Percentiles rank a stretch among this genome's conserved stretches.
Evolutionary conservation across 2,329 filamentous ascomycete genomes (phyloP).

Genomic region (Alternaria arborescens): DNA sequence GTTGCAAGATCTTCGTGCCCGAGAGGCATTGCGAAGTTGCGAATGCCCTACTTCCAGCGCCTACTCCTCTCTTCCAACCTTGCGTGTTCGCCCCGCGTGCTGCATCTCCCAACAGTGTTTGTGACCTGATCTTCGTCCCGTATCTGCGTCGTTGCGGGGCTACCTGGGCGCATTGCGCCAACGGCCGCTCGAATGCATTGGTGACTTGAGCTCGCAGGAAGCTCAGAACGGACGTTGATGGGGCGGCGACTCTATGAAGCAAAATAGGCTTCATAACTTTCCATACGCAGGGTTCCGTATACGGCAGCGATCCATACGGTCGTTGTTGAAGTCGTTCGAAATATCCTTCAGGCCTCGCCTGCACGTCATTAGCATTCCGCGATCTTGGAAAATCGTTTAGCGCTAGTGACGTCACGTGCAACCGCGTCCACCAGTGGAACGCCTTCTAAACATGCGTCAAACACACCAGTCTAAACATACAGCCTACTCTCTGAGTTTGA

Average conservation of each 20-base stretch:
- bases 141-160: conserved; percentile 29
- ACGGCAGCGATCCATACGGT: conserved; percentile 41
- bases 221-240: conserved; percentile 49
- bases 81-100: conserved; percentile 7
- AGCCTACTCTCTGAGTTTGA: not conserved
- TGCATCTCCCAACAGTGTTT: not conserved
- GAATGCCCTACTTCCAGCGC: conserved; percentile 8
- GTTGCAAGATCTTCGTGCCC: conserved; percentile 1
- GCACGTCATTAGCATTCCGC: conserved; percentile 25
- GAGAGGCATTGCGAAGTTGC: conserved; percentile 13
- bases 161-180: conserved; percentile 33
- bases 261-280: conserved; percentile 50
- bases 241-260: conserved; percentile 43
- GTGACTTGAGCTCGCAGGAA: conserved; percentile 48
- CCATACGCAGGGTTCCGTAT: conserved; percentile 27
- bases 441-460: not conserved
- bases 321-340: conserved; percentile 18
- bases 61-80: not conserved
- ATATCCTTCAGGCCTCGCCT: conserved; percentile 13
- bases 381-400: conserved; percentile 27
- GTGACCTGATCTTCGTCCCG: conserved; percentile 14
- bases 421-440: not conserved
- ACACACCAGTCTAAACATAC: not conserved
- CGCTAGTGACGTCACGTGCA: conserved; percentile 45
- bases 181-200: conserved; percentile 40